Evolutionary conservation across 345 rosid species (phyloP), one percentile per base, ranked within the genome.

Genomic region (Orychophragmus violaceus): DNA sequence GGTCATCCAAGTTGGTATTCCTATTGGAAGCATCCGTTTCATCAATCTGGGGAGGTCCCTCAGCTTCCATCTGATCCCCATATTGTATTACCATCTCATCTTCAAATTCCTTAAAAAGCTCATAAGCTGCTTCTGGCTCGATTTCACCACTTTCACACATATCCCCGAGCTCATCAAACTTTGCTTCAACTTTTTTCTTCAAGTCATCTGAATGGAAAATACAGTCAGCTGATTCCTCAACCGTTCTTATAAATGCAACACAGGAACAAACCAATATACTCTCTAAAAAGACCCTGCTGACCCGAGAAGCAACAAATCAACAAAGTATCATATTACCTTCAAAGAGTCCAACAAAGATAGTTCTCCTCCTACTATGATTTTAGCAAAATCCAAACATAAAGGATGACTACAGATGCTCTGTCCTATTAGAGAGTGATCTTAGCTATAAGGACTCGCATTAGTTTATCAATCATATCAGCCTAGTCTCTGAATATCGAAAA

Each of bases 141-240:
- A 88, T 74, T 68, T 88, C 90, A 21, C 87, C 87, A 48, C 82
- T 77, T 78, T 93, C 98, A 64, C 96, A 88, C 96, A 75, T 78
- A 68, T 86, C 91, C 6, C 95, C 94, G 4, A 93, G 79, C 81
- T 87, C 96, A 58, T 85, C 83, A 73, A 88, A 82, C 76, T 74
- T n/a, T n/a, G n/a, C n/a, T n/a, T n/a, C n/a, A n/a, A n/a, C n/a
- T n/a, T n/a, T n/a, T n/a, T n/a, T n/a, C 87, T 90, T 88, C 77
- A 93, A 72, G 7, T 88, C 90, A 81, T 81, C 98, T 93, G 82
- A 65, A 42, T 48, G 52, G 56, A 51, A 60, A 42, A 22, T 51
- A 60, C 64, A 37, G 58, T 74, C 18, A 74, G 63, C 39, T 13
- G 8, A 72, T 50, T 22, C 22, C 13, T 41, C 24, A 17, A 22